These are phyloP conservation scores for Lasiodiplodia theobromae DNA, from an alignment of 2,329 filamentous ascomycete species.

Conservation along the genomic window DNA sequence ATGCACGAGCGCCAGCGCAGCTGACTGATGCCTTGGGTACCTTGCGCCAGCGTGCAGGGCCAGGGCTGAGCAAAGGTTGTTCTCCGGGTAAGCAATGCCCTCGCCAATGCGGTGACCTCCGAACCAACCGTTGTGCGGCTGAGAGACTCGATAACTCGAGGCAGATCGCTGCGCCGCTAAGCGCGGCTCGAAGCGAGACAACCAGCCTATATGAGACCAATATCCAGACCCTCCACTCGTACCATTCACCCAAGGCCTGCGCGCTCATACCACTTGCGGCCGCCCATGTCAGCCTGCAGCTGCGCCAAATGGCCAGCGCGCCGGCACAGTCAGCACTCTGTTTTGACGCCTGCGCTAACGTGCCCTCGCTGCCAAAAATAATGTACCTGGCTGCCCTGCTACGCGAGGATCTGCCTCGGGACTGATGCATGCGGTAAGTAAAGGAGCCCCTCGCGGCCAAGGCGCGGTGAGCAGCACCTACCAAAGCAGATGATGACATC, in stretches of 20 bases:
- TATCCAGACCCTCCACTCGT: background rate
- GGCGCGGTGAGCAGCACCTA: constrained; percentile 2
- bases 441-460: constrained; percentile 1
- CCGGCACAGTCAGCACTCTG: constrained; percentile 29
- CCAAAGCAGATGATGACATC: constrained; percentile 21
- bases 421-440: constrained; percentile 5
- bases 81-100: background rate
- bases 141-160: background rate
- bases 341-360: constrained; percentile 28
- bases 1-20: background rate
- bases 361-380: constrained; percentile 27
- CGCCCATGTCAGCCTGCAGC: constrained; percentile 18
- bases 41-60: constrained; percentile 8
- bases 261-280: constrained; percentile 13
- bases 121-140: constrained; percentile 4
- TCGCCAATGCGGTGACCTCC: background rate
- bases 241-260: background rate
- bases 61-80: constrained; percentile 4
- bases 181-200: constrained; percentile 17
- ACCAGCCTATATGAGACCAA: constrained; percentile 2
- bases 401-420: constrained; percentile 12
- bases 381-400: constrained; percentile 11
- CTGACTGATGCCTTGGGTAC: constrained; percentile 24
- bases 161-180: background rate
- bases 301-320: background rate